These are phyloP conservation scores for Suillus variegatus DNA, from an alignment of 768 basidiomycete species.

Conservation along the genomic window DNA sequence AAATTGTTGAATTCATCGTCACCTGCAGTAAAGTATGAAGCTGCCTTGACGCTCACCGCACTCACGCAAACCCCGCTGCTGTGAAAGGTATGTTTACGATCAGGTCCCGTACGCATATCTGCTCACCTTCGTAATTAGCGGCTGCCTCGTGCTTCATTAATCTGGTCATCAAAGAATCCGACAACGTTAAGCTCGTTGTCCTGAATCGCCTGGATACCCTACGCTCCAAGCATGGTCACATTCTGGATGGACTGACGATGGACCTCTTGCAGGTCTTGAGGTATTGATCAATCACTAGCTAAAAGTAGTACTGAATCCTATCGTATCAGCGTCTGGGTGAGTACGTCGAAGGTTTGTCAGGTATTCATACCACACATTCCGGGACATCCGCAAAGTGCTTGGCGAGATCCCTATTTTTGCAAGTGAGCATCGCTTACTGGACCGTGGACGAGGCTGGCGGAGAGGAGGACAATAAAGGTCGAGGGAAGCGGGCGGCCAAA, in stretches of 20 bases:
- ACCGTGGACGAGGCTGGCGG: slow-evolving; percentile 54
- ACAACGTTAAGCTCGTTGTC: slow-evolving; percentile 98
- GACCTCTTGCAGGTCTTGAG: slow-evolving; percentile 92
- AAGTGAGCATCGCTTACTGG: slow-evolving; percentile 77
- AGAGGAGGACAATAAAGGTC: slow-evolving; percentile 45
- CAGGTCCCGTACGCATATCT: not conserved
- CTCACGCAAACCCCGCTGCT: slow-evolving; percentile 95
- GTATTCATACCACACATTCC: slow-evolving; percentile 61
- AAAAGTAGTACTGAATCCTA: slow-evolving; percentile 1
- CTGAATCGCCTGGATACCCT: slow-evolving; percentile 86
- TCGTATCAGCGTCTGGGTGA: slow-evolving; percentile 59
- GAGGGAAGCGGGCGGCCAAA: slow-evolving; percentile 58
- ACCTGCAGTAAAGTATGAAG: slow-evolving; percentile 96
- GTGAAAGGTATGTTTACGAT: slow-evolving; percentile 70
- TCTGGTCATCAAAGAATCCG: slow-evolving; percentile 91
- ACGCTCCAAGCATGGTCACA: slow-evolving; percentile 81
- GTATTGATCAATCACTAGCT: slow-evolving; percentile 31
- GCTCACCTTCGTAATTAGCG: slow-evolving; percentile 47
- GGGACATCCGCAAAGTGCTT: not conserved
- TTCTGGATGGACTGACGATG: slow-evolving; percentile 91
- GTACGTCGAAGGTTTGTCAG: slow-evolving; percentile 38
- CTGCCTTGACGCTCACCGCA: slow-evolving; percentile 90
- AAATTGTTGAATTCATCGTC: slow-evolving; percentile 84
- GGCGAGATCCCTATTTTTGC: not conserved
- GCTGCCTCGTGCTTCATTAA: slow-evolving; percentile 87